These are phyloP conservation scores for Claviceps maximensis DNA, from an alignment of 2,329 filamentous ascomycete species.

Conservation along the genomic window DNA sequence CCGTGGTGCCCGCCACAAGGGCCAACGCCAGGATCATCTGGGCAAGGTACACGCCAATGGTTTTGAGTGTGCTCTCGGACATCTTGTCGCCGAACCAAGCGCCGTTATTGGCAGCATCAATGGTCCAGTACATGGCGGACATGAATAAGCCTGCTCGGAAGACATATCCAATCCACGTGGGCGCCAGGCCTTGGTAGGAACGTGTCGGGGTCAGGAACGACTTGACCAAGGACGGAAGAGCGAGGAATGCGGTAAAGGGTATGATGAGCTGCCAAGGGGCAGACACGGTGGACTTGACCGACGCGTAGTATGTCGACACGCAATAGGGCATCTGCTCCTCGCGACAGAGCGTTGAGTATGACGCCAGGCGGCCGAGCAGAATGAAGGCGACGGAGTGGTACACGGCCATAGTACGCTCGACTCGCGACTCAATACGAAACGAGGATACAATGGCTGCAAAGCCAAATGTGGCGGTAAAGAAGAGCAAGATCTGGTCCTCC, in stretches of 20 bases:
- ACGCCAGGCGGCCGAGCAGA: slow-evolving; percentile 63
- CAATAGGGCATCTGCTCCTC: slow-evolving; percentile 99
- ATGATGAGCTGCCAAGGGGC: slow-evolving; percentile 79
- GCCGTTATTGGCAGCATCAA: slow-evolving; percentile 79
- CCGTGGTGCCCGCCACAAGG: slow-evolving; percentile 70
- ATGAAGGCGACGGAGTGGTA: slow-evolving; percentile 81
- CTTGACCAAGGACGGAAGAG: slow-evolving; percentile 62
- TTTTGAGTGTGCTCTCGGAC: slow-evolving; percentile 53
- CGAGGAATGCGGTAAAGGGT: slow-evolving; percentile 58
- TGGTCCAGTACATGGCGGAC: slow-evolving; percentile 70
- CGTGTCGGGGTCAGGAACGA: slow-evolving; percentile 70
- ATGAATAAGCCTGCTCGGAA: slow-evolving; percentile 66
- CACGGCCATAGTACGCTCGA: slow-evolving; percentile 61
- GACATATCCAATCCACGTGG: slow-evolving; percentile 69
- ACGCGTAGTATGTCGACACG: slow-evolving; percentile 89
- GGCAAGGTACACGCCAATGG: slow-evolving; percentile 61
- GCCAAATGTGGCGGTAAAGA: slow-evolving; percentile 83
- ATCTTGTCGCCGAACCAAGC: slow-evolving; percentile 54
- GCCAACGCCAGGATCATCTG: slow-evolving; percentile 69
- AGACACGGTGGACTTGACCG: slow-evolving; percentile 80
- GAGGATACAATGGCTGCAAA: slow-evolving; percentile 61
- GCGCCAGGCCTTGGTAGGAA: slow-evolving; percentile 78
- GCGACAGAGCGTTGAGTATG: slow-evolving; percentile 81
- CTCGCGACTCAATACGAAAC: slow-evolving; percentile 52
- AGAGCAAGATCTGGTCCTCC: slow-evolving; percentile 90